phyloP scores from a whole-genome alignment of 805 yeast species.

The Lachancea thermotolerans region DNA sequence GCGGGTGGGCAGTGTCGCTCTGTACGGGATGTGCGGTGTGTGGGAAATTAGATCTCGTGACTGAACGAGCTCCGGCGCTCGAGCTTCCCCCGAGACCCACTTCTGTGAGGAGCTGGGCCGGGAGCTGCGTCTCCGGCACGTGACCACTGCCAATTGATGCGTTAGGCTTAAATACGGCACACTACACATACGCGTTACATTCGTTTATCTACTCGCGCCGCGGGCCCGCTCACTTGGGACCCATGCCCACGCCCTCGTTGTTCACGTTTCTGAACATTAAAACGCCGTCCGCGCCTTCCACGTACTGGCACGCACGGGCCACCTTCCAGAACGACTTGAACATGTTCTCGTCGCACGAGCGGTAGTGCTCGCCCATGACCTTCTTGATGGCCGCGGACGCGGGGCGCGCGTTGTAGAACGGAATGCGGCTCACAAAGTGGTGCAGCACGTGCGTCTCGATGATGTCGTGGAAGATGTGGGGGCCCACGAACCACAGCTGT shows the following conservation, averaged over 20 bases:
- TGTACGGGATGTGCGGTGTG: no score
- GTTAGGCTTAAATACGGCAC: no score
- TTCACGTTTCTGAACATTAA: slow-evolving; percentile 71
- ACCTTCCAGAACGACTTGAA: slow-evolving; percentile 58
- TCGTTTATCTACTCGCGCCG: no score
- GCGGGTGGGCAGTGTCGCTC: no score
- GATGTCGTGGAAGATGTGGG: slow-evolving; percentile 76
- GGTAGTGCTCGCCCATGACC: slow-evolving; percentile 81
- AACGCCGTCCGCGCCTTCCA: slow-evolving; percentile 61
- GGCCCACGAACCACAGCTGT: slow-evolving; percentile 74
- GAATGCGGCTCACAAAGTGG: slow-evolving; percentile 77
- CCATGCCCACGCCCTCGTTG: slow-evolving; percentile 41
- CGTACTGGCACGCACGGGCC: slow-evolving; percentile 62
- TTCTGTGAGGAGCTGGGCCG: no score
- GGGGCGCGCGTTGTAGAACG: slow-evolving; percentile 80
- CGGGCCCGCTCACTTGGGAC: not conserved
- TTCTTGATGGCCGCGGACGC: slow-evolving; percentile 72
- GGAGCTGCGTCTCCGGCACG: no score
- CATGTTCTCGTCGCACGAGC: slow-evolving; percentile 63
- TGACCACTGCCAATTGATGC: no score
- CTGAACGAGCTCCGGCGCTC: no score
- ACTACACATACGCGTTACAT: no score
- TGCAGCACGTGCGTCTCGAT: slow-evolving; percentile 88
- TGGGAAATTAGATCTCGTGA: no score
- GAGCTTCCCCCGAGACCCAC: no score